Base-by-base conservation (phyloP, 306 rosid species). In the Canavalia gladiata region DNA sequence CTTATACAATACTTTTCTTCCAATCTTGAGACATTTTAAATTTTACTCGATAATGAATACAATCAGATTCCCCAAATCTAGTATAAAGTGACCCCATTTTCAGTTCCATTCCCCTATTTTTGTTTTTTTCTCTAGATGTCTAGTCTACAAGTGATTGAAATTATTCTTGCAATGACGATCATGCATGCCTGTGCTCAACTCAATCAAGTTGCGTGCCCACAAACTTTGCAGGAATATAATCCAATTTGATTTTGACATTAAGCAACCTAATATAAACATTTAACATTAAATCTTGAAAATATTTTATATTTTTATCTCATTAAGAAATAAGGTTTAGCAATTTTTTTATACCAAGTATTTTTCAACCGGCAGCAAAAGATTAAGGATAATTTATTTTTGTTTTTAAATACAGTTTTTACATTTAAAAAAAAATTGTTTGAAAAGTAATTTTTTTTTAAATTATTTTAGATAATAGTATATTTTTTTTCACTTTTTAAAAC, bases 251-350 rank as follows among this genome's bases (percentile, higher is more conserved):
- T 41, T 28, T 41, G 66, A 55, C 39, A 41, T 9, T 10, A 41
- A 2, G 8, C 5, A 55, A 6, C 52, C 12, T 51, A n/a, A 1
- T 1, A 47, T 37, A 0, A 37, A 37, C 41, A 13, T 13, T 25
- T 30, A 29, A 67, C 68, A 45, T n/a, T 41, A 8, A 57, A 59
- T 49, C 39, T 3, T 72, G 82, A 68, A 81, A 77, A 82, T 7
- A 72, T 79, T 47, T 72, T 79, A 80, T 77, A 77, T 82, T 84
- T 84, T 52, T 37, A 39, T 66, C 78, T 75, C 58, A 81, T 62
- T 33, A 1, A n/a, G 6, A 45, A 55, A 68, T 6, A 63, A 6
- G 41, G 13, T n/a, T 46, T 9, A 56, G n/a, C 11, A 33, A 45
- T 58, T 7, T 43, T 18, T 18, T 18, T 18, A 18, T 18, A 18